Evolutionary conservation across 2,329 filamentous ascomycete species (phyloP).

Genomic region (Sarocladium oryzae): DNA sequence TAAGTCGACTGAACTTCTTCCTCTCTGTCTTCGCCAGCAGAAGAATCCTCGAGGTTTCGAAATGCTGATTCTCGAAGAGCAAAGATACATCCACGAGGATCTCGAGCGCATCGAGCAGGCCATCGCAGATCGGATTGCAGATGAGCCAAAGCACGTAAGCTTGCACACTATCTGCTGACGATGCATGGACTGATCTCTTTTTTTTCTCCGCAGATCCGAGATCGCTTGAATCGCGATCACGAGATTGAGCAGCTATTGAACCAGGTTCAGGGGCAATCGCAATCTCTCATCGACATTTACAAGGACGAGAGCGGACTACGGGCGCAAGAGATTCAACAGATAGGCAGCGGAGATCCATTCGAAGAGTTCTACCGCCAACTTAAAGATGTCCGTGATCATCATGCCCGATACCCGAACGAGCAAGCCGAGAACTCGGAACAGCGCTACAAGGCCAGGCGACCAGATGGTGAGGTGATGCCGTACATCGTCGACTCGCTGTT

Average conservation of each 20-base stretch:
- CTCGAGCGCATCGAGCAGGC: slow-evolving; percentile 92
- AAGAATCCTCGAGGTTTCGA: slow-evolving; percentile 17
- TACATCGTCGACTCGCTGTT: slow-evolving; percentile 85
- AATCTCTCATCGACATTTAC: slow-evolving; percentile 76
- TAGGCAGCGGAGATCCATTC: slow-evolving; percentile 80
- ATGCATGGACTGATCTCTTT: slow-evolving; percentile 15
- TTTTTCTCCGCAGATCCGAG: slow-evolving; percentile 60
- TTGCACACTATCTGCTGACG: slow-evolving; percentile 9
- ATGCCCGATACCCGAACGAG: slow-evolving; percentile 87
- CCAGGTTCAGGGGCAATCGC: slow-evolving; percentile 81
- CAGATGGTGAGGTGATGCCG: slow-evolving; percentile 55
- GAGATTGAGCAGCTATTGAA: slow-evolving; percentile 81
- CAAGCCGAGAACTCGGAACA: slow-evolving; percentile 91
- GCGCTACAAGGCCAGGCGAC: slow-evolving; percentile 70
- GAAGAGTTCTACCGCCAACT: slow-evolving; percentile 88
- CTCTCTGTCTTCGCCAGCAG: not conserved
- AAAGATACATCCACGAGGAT: slow-evolving; percentile 92
- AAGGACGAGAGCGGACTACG: slow-evolving; percentile 67
- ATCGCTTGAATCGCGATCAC: slow-evolving; percentile 84
- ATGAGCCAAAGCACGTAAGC: slow-evolving; percentile 82
- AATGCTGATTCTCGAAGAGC: slow-evolving; percentile 88
- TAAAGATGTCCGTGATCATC: slow-evolving; percentile 75
- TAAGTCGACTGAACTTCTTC: not conserved
- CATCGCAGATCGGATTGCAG: slow-evolving; percentile 78
- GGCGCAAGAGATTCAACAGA: slow-evolving; percentile 73